Conservation (phyloP, 2,329 filamentous ascomycete genomes). For the Drechslerella coelobrocha region DNA sequence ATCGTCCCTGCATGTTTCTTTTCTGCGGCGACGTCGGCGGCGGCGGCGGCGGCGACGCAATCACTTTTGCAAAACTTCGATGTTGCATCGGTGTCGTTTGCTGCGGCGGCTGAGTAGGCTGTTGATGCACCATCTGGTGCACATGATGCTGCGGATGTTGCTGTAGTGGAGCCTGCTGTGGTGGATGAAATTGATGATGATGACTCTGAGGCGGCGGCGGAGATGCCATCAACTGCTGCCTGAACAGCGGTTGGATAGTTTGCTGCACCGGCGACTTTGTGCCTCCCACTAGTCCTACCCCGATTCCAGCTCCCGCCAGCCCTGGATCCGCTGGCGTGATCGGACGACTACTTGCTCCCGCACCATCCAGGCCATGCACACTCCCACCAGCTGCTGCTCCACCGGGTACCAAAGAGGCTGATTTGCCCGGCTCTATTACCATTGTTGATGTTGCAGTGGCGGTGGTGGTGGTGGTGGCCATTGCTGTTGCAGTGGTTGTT, state of each 20-base stretch:
- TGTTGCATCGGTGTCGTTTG: conserved; percentile 18
- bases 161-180: not conserved
- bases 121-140: conserved; percentile 14
- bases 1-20: conserved; percentile 46
- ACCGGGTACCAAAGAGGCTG: not conserved
- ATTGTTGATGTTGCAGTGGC: not conserved
- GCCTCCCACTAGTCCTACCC: not conserved
- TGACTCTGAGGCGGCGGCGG: conserved; percentile 4
- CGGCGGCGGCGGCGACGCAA: conserved; percentile 41
- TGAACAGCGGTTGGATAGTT: conserved; percentile 29
- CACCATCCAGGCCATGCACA: conserved; percentile 22
- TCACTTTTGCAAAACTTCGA: conserved; percentile 48
- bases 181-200: conserved; percentile 1
- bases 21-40: conserved; percentile 21
- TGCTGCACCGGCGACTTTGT: conserved; percentile 6
- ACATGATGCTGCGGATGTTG: conserved; percentile 11
- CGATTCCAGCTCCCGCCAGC: conserved; percentile 4
- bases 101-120: not conserved
- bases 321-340: conserved; percentile 29
- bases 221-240: conserved; percentile 20
- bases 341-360: conserved; percentile 17
- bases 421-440: conserved; percentile 2
- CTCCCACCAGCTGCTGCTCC: not conserved
- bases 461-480: not conserved
- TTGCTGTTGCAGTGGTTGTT: not conserved